A percentile compares a stretch with the other conserved stretches of the same genome.
Conservation (phyloP, 768 basidiomycete genomes). For the Lepiota venenata region DNA sequence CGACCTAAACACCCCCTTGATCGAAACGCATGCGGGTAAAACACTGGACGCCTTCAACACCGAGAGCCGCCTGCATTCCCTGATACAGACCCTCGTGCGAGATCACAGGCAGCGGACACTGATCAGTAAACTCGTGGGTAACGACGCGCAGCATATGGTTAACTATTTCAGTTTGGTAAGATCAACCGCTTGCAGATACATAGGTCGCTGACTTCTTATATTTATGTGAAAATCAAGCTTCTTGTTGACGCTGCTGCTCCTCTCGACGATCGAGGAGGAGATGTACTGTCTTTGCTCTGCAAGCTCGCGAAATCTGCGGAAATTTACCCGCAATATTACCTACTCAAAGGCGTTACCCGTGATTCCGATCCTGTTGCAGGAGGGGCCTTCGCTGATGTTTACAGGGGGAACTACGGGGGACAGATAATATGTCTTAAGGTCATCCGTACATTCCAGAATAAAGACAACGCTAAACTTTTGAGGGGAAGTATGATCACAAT, state of each 20-base stretch:
- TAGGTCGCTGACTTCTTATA: too few relatives aligned
- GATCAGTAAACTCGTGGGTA: too few relatives aligned
- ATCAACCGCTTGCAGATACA: too few relatives aligned
- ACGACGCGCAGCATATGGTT: too few relatives aligned
- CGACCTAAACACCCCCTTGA: too few relatives aligned
- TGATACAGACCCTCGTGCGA: too few relatives aligned
- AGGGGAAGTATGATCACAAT: background rate
- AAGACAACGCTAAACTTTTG: background rate
- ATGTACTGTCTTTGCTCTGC: background rate
- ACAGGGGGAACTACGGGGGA: background rate
- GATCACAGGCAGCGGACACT: too few relatives aligned
- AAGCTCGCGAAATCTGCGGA: constrained; percentile 1
- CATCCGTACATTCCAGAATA: constrained; percentile 5
- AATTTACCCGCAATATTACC: background rate
- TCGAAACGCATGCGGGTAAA: too few relatives aligned
- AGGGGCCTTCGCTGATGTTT: constrained; percentile 3
- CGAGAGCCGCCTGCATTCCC: too few relatives aligned
- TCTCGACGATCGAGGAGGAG: background rate
- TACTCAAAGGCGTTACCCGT: background rate
- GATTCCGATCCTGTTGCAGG: background rate
- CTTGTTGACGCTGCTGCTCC: background rate
- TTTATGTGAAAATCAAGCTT: background rate
- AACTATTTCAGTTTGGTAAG: too few relatives aligned
- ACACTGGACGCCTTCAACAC: too few relatives aligned
- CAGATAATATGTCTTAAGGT: constrained; percentile 3